Evolutionary conservation across 2,329 filamentous ascomycete species (phyloP).

Genomic region (Parascedosporium putredinis): DNA sequence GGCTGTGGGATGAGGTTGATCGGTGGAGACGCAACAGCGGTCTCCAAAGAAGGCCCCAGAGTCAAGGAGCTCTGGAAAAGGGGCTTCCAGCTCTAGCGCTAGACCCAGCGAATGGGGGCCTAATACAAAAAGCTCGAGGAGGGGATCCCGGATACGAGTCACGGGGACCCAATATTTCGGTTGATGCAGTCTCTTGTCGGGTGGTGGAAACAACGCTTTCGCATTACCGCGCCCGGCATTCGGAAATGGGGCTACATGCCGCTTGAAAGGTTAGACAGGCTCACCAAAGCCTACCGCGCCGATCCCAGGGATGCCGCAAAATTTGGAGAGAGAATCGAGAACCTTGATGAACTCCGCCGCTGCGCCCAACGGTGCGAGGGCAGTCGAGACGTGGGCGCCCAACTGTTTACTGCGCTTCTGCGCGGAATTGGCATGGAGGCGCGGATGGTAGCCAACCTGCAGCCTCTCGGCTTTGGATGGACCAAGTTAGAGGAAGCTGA

Average conservation of each 20-base stretch:
- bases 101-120: constrained; percentile 57
- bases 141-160: constrained; percentile 65
- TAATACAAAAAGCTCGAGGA: constrained; percentile 60
- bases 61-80: constrained; percentile 27
- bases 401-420: constrained; percentile 79
- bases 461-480: constrained; percentile 84
- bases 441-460: constrained; percentile 73
- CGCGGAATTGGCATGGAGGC: constrained; percentile 73
- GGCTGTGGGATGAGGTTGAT: constrained; percentile 61
- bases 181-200: constrained; percentile 66
- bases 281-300: constrained; percentile 59
- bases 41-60: constrained; percentile 28
- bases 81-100: constrained; percentile 19
- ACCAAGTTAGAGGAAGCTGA: constrained; percentile 74
- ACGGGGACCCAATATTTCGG: constrained; percentile 69
- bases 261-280: constrained; percentile 61
- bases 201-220: constrained; percentile 85
- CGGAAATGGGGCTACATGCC: constrained; percentile 87
- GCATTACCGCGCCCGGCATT: constrained; percentile 64
- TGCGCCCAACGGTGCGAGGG: constrained; percentile 62
- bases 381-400: constrained; percentile 77
- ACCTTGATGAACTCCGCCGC: constrained; percentile 56
- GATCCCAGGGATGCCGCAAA: constrained; percentile 48
- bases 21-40: constrained; percentile 63
- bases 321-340: constrained; percentile 69